Evolutionary conservation across 352 stramenopile genomes (phyloP).

Genomic region (Pythium angustatum): DNA sequence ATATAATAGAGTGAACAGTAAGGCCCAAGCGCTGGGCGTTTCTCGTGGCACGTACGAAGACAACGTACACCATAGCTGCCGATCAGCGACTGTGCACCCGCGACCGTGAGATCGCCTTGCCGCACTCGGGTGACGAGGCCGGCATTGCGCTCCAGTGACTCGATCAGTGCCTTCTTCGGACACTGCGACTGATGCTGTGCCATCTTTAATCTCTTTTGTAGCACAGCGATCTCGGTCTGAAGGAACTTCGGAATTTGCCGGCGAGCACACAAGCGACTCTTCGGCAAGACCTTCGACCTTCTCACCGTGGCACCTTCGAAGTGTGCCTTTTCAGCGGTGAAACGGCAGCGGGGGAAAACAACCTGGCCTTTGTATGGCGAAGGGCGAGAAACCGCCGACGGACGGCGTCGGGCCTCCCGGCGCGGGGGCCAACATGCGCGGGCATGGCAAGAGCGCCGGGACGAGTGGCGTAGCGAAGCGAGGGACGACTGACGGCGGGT

Average conservation of each 20-base stretch:
- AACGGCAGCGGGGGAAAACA: not conserved
- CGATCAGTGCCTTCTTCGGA: not conserved
- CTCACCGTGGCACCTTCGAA: not conserved
- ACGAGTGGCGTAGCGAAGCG: too few species aligned
- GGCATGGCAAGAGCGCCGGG: too few species aligned
- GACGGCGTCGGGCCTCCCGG: not conserved
- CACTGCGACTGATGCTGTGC: not conserved
- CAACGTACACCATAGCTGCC: slow-evolving; percentile 3
- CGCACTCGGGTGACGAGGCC: not conserved
- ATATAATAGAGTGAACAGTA: not conserved
- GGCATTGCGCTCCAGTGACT: not conserved
- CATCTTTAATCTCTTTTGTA: slow-evolving; percentile 4
- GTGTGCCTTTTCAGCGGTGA: not conserved
- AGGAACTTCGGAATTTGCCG: slow-evolving; percentile 5
- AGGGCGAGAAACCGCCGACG: not conserved
- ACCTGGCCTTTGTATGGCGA: not conserved
- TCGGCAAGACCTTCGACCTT: not conserved
- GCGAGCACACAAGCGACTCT: not conserved
- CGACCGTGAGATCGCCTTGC: slow-evolving; percentile 9
- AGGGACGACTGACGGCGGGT: too few species aligned
- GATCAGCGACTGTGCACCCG: slow-evolving; percentile 14
- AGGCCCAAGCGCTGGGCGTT: not conserved
- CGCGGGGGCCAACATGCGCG: not conserved
- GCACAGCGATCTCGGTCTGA: too few species aligned
- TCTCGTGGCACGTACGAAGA: not conserved